Base-by-base conservation (phyloP, 2,329 filamentous ascomycete genomes). In the Whalleya microplaca region DNA sequence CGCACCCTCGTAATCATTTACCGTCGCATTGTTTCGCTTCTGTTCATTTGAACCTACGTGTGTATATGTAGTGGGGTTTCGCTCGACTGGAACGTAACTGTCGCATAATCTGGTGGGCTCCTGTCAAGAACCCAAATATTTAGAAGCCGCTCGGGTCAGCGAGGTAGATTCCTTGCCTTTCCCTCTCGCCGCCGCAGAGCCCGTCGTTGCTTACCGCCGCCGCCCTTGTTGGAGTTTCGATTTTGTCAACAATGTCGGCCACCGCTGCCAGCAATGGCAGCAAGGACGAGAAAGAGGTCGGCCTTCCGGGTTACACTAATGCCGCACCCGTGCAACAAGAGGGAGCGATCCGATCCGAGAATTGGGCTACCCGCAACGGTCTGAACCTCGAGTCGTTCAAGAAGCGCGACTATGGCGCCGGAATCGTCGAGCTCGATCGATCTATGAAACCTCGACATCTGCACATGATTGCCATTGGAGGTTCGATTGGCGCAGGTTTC, bases 401-500 rank as follows among this genome's bases (percentile, higher is more conserved):
- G 65, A 71, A 70, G 62, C 73, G 76, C 45, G 68, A 73, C 59
- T 71, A 72, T 49, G 72, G 70, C 47, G 37, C 60, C 29, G 70
- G 71, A 40, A 64, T 72, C 53, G 69, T 73, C 50, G 72, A 76
- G 64, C 67, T 77, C 52, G 73, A 76, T 53, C 71, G 73, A 40
- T 65, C 63, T 54, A 78, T 82, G 73, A 78, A 80, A 66, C 74
- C 75, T 23, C 74, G 79, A 53, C 79, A 81, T 69, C 69, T 82
- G 62, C 77, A 82, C 71, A 80, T 81, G 78, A 81, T 81, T 64
- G 78, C 78, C 57, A 81, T 82, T 44, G 79, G 80, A 61, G 80
- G 80, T 59, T 82, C 80, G 21, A 86, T 86, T 45, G 83, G 83
- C 68, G 83, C 83, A 58, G 83, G 83, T 72, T 84, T 86, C 76